Evolutionary conservation across 768 basidiomycete species (phyloP).

Genomic region (Clavaria fumosa): DNA sequence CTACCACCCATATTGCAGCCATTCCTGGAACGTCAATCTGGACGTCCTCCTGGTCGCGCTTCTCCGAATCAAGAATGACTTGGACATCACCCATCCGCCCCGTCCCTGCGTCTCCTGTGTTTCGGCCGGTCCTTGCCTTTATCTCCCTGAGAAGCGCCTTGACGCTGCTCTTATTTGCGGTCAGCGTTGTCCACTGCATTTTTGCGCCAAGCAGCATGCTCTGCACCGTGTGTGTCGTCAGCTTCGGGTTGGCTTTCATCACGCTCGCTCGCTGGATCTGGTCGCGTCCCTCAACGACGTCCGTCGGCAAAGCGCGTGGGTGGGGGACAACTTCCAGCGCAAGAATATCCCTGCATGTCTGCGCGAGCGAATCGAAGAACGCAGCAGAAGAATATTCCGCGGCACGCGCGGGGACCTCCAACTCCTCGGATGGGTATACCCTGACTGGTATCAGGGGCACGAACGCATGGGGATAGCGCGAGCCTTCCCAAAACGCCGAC

Average conservation of each 20-base stretch:
- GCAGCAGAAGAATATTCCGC: constrained; percentile 9
- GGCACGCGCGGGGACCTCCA: constrained; percentile 5
- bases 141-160: constrained; percentile 60
- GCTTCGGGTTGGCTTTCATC: constrained; percentile 36
- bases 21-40: too few relatives aligned
- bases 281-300: constrained; percentile 9
- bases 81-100: constrained; percentile 7
- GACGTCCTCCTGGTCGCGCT: too few relatives aligned
- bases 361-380: constrained; percentile 34
- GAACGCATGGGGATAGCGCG: constrained; percentile 38
- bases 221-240: constrained; percentile 66
- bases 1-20: constrained; percentile 57
- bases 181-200: constrained; percentile 73
- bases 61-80: too few relatives aligned
- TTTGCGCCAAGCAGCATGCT: constrained; percentile 56
- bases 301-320: constrained; percentile 17
- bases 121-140: constrained; percentile 22
- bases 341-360: constrained; percentile 40
- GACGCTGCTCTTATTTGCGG: constrained; percentile 70
- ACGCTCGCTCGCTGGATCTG: constrained; percentile 36
- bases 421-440: constrained; percentile 22
- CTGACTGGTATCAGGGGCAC: constrained; percentile 45
- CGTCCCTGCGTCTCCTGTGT: constrained; percentile 17
- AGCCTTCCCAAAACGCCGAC: constrained; percentile 43
- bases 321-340: constrained; percentile 28